Conservation (phyloP, 169 alveolate genomes). For the Babesia caballi region DNA sequence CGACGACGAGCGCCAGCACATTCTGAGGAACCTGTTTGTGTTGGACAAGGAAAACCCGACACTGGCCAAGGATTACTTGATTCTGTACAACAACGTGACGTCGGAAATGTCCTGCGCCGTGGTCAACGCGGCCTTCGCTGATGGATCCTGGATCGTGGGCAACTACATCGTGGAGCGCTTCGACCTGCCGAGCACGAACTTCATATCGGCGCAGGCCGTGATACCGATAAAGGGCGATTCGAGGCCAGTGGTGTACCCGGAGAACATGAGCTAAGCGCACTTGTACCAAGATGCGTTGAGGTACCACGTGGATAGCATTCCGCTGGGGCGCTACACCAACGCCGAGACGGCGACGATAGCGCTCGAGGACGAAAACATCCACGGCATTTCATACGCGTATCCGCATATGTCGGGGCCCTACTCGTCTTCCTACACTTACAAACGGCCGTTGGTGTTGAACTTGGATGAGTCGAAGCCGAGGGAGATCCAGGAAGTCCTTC, state of each 20-base stretch:
- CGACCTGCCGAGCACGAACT: conserved; percentile 16
- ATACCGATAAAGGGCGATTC: background rate
- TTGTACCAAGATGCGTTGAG: background rate
- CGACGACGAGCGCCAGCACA: background rate
- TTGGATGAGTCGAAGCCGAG: background rate
- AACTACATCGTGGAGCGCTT: conserved; percentile 1
- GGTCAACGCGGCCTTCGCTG: background rate
- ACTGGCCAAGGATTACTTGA: conserved; percentile 2
- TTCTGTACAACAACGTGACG: background rate
- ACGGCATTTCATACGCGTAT: background rate
- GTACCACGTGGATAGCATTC: conserved; percentile 2
- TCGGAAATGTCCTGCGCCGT: background rate
- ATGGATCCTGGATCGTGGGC: background rate
- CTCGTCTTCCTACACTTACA: too few species aligned
- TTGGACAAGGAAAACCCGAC: background rate
- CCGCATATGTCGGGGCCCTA: too few species aligned
- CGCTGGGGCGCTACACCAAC: background rate
- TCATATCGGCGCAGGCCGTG: background rate
- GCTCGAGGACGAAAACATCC: background rate
- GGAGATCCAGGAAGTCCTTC: background rate
- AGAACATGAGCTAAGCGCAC: background rate
- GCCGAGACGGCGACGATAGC: background rate
- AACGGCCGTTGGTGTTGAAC: too few species aligned
- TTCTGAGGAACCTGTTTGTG: background rate
- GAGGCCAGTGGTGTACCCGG: background rate